Evolutionary conservation across 2,329 filamentous ascomycete genomes (phyloP), one percentile per base, ranked within the genome.

Genomic region (Venturia carpophila): DNA sequence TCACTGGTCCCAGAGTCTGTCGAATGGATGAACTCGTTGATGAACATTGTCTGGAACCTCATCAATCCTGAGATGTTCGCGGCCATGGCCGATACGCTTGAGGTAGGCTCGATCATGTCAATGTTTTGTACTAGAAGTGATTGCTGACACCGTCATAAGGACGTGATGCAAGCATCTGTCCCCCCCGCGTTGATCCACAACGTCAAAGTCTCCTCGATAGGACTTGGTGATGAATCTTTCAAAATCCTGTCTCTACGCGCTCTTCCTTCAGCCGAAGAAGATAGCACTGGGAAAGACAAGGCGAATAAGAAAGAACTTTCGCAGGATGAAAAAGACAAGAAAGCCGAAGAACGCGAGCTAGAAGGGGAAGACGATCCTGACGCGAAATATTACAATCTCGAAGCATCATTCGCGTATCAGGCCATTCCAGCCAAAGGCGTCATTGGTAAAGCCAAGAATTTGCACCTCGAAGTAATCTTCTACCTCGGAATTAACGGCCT

Each of bases 151-250:
- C 9, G 13, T 15, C 27, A 10, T 5, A 11, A 43, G 74, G 89
- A 91, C 72, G 86, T 91, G 61, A 91, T 91, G 89, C 89, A 91
- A 75, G 88, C 88, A 1, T 89, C 86, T 11, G 76, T 91, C n/a
- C 87, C 89, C 0, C 30, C 52, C 15, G 85, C 82, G 65, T 74
- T 88, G 45, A 81, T 91, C 39, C 84, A 88, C 62, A 90, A 90
- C 87, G 86, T 91, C 56, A 87, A 86, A 64, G 84, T 91, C 10
- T 87, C 90, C 60, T 88, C 91, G 67, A 83, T 91, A 65, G 88
- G 87, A 0, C 88, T 91, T 73, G 89, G 89, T 9, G 90, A 84
- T 67, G 88, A 91, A 70, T 80, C 86, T 0, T 71, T 91, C 45
- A 83, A 88, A 1, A 87, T 91, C 65, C 80, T 91, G 1, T 88